A percentile compares a stretch with the other conserved stretches of the same genome.
Evolutionary conservation across 1,139 yeast genomes (phyloP).

Genomic region (Debaryomyces nepalensis): DNA sequence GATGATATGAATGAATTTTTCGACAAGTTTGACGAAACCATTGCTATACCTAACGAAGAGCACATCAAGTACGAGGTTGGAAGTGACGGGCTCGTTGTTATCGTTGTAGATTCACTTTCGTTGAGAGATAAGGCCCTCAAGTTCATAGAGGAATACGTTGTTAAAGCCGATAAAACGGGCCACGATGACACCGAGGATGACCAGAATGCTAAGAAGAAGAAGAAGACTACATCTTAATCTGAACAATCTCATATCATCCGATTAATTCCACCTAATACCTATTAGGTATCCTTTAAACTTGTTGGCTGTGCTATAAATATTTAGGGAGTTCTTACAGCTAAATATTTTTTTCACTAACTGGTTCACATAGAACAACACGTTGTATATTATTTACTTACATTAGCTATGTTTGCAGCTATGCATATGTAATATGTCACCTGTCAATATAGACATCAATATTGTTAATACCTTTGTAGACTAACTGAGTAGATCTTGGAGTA

Average conservation of each 20-base stretch:
- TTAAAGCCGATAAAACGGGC: slow-evolving; percentile 14
- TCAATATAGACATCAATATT: background rate
- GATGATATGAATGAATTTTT: slow-evolving; percentile 61
- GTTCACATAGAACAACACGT: background rate
- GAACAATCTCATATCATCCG: no score
- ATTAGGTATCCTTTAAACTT: no score
- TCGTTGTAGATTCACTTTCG: slow-evolving; percentile 49
- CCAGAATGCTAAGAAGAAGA: slow-evolving; percentile 11
- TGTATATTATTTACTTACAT: slow-evolving; percentile 1
- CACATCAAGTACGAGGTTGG: slow-evolving; percentile 73
- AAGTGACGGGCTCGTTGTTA: slow-evolving; percentile 69
- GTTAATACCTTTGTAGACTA: background rate
- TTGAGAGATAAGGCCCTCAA: slow-evolving; percentile 37
- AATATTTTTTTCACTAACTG: background rate
- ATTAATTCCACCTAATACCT: no score
- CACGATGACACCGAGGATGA: slow-evolving; percentile 17
- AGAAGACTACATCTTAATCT: background rate
- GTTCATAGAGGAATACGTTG: slow-evolving; percentile 42
- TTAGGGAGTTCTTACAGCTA: background rate
- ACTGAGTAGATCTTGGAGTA: background rate
- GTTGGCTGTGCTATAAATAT: background rate
- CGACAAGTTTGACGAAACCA: slow-evolving; percentile 60
- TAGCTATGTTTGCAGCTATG: slow-evolving; percentile 11
- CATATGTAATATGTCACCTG: slow-evolving; percentile 4
- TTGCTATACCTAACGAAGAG: slow-evolving; percentile 70